Evolutionary conservation across 139 green algal genomes (phyloP).

Genomic region (Chloropicon primus): DNA sequence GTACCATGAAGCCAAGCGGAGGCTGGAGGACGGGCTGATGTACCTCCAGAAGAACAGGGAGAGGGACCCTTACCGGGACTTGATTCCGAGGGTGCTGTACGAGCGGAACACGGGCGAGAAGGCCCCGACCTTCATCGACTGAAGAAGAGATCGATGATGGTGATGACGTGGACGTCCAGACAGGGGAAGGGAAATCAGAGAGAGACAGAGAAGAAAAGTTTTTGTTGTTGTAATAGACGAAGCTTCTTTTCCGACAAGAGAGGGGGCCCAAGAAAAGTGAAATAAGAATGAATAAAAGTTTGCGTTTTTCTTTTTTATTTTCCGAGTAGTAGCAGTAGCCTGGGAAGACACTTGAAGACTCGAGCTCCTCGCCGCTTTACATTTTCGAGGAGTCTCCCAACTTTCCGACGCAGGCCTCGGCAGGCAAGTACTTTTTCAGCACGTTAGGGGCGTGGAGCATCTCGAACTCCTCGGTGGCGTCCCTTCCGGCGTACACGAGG

Average conservation of each 20-base stretch:
- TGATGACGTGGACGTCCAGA: too few species aligned
- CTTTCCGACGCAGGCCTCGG: slow-evolving; percentile 9
- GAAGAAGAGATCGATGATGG: too few species aligned
- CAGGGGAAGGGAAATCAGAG: too few species aligned
- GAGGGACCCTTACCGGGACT: neutral
- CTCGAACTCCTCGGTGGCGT: slow-evolving; percentile 27
- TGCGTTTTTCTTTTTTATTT: too few species aligned
- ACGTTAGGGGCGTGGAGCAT: slow-evolving; percentile 26
- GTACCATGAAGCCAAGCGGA: neutral
- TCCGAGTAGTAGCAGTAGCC: too few species aligned
- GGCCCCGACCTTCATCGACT: neutral
- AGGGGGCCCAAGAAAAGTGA: too few species aligned
- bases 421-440: slow-evolving; percentile 20
- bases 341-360: too few species aligned
- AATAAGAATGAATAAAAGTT: too few species aligned
- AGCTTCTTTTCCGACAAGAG: too few species aligned
- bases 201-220: too few species aligned
- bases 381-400: neutral
- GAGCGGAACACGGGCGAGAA: neutral
- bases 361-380: neutral
- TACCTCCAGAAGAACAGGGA: neutral
- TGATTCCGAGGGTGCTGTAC: neutral
- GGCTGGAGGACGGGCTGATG: neutral
- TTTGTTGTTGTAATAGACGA: too few species aligned
- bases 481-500: slow-evolving; percentile 23